Evolutionary conservation across 257 asterid species (phyloP).

Genomic region (Ocimum tenuiflorum): DNA sequence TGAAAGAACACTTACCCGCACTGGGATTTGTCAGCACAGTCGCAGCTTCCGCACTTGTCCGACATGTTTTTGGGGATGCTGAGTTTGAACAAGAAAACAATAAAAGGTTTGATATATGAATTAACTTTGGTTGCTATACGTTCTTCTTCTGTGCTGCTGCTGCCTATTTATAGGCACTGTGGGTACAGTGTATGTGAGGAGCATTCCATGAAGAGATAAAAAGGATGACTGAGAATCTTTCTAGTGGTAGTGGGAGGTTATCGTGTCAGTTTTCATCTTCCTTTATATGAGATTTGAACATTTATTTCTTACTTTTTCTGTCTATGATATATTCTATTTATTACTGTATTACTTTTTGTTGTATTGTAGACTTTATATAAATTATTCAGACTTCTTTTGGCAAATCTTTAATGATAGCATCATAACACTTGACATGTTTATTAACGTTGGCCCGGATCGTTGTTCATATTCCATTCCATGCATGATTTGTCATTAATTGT

Average conservation of each 20-base stretch:
- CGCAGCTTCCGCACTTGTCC: constrained; percentile 52
- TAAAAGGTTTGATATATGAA: background rate
- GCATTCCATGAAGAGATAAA: background rate
- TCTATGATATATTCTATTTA: background rate
- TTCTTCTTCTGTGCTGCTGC: constrained; percentile 14
- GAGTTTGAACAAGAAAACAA: background rate
- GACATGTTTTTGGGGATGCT: constrained; percentile 33
- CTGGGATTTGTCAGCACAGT: constrained; percentile 43
- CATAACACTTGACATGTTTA: too few species aligned
- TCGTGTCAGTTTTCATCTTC: background rate
- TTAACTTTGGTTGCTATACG: constrained; percentile 17
- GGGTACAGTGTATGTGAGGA: background rate
- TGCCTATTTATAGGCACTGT: constrained; percentile 42
- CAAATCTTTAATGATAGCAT: too few species aligned
- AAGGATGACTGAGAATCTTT: constrained; percentile 26
- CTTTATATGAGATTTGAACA: background rate
- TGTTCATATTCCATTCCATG: too few species aligned
- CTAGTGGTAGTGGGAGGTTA: background rate
- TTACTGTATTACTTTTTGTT: too few species aligned
- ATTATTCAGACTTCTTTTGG: too few species aligned
- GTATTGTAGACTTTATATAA: too few species aligned
- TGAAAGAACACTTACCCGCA: constrained; percentile 36
- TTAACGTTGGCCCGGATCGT: too few species aligned
- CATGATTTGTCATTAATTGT: too few species aligned
- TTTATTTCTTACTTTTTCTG: background rate